Evolutionary conservation across 192 early-diverging fungal genomes (phyloP), one percentile per base, ranked within the genome.

Genomic region (Podila epicladia): DNA sequence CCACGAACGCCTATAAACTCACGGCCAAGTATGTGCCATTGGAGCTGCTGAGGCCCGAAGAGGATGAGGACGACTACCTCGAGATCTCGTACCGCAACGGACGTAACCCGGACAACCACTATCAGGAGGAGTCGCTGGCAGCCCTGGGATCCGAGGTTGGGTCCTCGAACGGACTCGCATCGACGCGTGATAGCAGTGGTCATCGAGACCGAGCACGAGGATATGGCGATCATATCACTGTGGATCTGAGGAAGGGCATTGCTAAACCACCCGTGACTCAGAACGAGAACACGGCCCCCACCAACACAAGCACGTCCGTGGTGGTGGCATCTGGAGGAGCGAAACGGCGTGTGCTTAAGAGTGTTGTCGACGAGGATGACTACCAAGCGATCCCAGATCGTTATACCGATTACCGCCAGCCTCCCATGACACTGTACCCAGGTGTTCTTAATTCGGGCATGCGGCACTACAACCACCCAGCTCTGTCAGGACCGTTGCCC

Each of bases 371-470:
- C 64, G 89, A 93, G 29, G 85, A 93, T 20, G 87, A 92, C 55
- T 90, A 87, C 50, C 82, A 85, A 26, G 90, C 91, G 2, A 86
- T 85, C 20, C 85, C 92, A 2, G 89, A 91, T 64, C 73, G 86
- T 38, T 91, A 84, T 53, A 95, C 93, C 9, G 92, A 95, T 66
- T 95, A 89, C 69, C 83, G 59, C 32, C 89, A 95, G 71, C 93
- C 93, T 3, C 91, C 93, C 3, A 91, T 92, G 85, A 88, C 89
- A 1, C 69, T 95, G 32, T 85, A 90, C 32, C 73, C 88, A 15
- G 93, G 93, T n/a, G 86, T 95, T 9, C 72, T 95, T 20, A 92
- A 95, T 61, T 88, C 92, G 17, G 91, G 93, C 1, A 83, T 95
- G 87, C 85, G 86, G 24, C 82, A 85, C 15, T 95, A 92, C 50